Evolutionary conservation across 176 grass and related monocot genomes (phyloP).

Genomic region (Eragrostis nindensis): DNA sequence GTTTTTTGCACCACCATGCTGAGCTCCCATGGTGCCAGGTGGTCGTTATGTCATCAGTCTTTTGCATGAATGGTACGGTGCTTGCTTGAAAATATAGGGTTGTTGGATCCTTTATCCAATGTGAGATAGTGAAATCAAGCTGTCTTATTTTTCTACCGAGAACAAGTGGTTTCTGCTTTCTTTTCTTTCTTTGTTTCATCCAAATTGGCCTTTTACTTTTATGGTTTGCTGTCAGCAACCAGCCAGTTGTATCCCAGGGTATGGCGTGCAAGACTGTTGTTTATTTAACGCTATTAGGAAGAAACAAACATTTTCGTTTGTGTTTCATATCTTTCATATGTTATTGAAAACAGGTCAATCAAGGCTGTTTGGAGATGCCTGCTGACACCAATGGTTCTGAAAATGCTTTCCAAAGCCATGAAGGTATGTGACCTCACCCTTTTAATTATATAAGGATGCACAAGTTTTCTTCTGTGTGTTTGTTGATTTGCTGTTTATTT

Average conservation of each 20-base stretch:
- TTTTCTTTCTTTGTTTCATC: neutral
- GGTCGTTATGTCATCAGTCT: neutral
- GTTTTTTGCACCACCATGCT: no score
- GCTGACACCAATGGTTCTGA: conserved; percentile 20
- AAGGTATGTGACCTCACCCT: conserved; percentile 47
- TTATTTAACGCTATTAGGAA: neutral
- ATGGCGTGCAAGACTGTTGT: neutral
- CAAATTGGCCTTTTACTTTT: neutral
- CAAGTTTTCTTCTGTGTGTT: neutral
- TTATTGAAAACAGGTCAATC: conserved; percentile 46
- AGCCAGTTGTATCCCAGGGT: neutral
- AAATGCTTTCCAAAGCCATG: conserved; percentile 42
- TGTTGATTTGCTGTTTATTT: conserved; percentile 20
- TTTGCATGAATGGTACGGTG: neutral
- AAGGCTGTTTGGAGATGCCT: conserved; percentile 38
- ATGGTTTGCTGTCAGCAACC: neutral
- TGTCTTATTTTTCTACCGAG: neutral
- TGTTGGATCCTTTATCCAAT: conserved; percentile 28
- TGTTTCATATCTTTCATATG: neutral
- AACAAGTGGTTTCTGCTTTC: neutral
- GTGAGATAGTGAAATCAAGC: neutral
- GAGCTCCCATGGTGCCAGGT: no score
- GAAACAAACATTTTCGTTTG: neutral
- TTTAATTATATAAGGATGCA: conserved; percentile 3
- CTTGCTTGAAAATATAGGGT: conserved; percentile 4